phyloP scores from a whole-genome alignment of 305 asterid genomes.

The Plantago rigida region DNA sequence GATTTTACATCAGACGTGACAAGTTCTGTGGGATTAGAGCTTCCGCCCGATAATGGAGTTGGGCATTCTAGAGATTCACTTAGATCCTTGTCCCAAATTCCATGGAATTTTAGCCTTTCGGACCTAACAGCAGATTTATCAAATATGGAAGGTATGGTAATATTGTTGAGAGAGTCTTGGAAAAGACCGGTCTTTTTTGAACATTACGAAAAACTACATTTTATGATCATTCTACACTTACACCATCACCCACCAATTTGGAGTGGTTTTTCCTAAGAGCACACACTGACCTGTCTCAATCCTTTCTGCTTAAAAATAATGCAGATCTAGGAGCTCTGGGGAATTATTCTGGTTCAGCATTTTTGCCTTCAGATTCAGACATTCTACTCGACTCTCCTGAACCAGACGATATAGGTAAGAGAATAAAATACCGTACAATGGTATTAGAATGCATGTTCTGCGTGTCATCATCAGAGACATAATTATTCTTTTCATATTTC shows the following conservation, averaged over 20 bases:
- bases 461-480: too few relatives aligned
- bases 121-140: constrained; percentile 66
- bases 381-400: constrained; percentile 66
- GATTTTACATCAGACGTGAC: constrained; percentile 68
- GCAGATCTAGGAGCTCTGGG: constrained; percentile 78
- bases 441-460: not conserved
- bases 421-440: not conserved
- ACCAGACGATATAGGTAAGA: constrained; percentile 58
- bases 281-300: not conserved
- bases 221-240: too few relatives aligned
- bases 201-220: not conserved
- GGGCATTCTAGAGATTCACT: constrained; percentile 60
- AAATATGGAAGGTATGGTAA: constrained; percentile 56
- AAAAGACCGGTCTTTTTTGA: not conserved
- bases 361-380: constrained; percentile 69
- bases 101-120: constrained; percentile 69
- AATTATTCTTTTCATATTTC: too few relatives aligned
- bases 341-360: constrained; percentile 67
- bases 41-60: constrained; percentile 55
- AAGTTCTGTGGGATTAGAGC: constrained; percentile 48
- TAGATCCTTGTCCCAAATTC: constrained; percentile 53
- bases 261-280: not conserved
- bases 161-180: too few relatives aligned
- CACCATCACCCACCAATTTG: too few relatives aligned
- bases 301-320: constrained; percentile 9